Base-by-base conservation (phyloP, 108 stramenopile species). In the Cylindrotheca fusiformis region DNA sequence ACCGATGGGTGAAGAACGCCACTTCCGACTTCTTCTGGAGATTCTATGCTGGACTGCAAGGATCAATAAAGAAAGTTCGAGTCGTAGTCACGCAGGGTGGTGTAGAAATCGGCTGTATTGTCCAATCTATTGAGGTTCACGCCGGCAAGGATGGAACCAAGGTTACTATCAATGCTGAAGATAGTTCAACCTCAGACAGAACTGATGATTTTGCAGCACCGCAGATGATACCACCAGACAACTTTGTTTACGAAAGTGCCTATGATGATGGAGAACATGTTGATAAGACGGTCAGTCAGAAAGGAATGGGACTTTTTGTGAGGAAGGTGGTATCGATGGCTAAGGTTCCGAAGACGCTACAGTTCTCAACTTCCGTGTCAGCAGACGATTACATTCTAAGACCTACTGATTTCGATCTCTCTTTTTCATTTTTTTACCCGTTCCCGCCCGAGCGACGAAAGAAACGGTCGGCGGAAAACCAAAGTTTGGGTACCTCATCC, bases 1-100 rank as follows among this genome's bases (percentile, higher is more conserved):
- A 74, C 2, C 67, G 50, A 22, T 71, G 61, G 52, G 23, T 82
- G 29, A 68, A 68, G 20, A 55, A 55, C 25, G 58, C 56, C 18
- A 59, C 73, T 2, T 67, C 66, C 1, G 71, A 71, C 22, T 64
- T 82, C 41, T 74, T 82, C 56, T 82, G 80, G 80, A 60, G 80
- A 46, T 74, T 82, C 26, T 74, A 64, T 65, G 73, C 77, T 0
- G 81, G 81, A 1, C 47, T 82, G 10, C 53, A 71, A 31, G 74
- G 72, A 26, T 50, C 44, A 29, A 71, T 82, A 2, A 60, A 46
- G 19, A 78, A 78, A 32, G 65, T 71, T 1, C 55, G 77, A n/a
- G 59, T 82, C 17, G 67, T 75, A n/a, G 23, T 82, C 32, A 57
- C 72, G 5, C 81, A 78, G 60, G 81, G 75, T 45, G 73, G 69